phyloP scores from a whole-genome alignment of 2,329 filamentous ascomycete genomes.

The Colletotrichum tamarilloi region DNA sequence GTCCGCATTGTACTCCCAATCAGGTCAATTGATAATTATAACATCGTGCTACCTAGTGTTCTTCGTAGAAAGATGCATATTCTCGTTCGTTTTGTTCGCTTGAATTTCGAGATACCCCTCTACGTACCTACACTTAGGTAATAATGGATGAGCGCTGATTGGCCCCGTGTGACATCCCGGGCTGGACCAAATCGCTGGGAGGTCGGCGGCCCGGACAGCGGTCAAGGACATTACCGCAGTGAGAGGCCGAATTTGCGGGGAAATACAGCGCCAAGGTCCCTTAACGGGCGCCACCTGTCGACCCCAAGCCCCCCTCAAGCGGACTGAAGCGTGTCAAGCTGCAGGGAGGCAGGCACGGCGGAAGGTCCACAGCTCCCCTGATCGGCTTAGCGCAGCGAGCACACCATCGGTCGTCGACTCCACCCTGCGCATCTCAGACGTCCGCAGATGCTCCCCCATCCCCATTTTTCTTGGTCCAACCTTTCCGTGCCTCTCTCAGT shows the following conservation, averaged over 20 bases:
- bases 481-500: too few species aligned
- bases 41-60: neutral
- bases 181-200: constrained; percentile 19
- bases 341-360: neutral
- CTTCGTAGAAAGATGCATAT: neutral
- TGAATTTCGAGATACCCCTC: neutral
- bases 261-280: constrained; percentile 24
- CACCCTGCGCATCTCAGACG: constrained; percentile 10
- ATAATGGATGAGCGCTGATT: neutral
- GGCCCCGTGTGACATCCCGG: neutral
- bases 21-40: neutral
- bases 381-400: constrained; percentile 24
- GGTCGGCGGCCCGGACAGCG: constrained; percentile 15
- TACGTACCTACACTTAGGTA: neutral
- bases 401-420: constrained; percentile 29
- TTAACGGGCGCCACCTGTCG: constrained; percentile 3
- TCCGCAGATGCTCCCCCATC: constrained; percentile 12
- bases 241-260: constrained; percentile 26
- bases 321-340: neutral
- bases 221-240: constrained; percentile 7
- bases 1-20: neutral
- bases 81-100: neutral
- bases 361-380: constrained; percentile 5
- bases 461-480: constrained; percentile 22
- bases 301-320: neutral